Evolutionary conservation across 331 rosid species (phyloP), one percentile per base, ranked within the genome.

Genomic region (Acacia pycnantha): DNA sequence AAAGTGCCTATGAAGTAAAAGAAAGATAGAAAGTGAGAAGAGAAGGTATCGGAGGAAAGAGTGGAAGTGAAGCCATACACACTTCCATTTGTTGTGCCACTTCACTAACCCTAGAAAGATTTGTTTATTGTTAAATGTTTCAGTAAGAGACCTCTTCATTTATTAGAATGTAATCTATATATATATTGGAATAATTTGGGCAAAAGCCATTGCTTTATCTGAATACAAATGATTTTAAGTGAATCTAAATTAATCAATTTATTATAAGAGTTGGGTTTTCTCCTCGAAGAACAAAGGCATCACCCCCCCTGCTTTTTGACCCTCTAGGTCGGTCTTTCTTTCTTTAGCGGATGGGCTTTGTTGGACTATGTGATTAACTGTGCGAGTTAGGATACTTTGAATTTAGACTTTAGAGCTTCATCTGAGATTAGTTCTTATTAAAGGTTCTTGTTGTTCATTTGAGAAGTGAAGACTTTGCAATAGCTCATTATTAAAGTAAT

Each of bases 341-440:
- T 77, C 79, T 68, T 68, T 22, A 24, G 27, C 1, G 73, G 51
- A 40, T 40, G 44, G 31, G 15, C 21, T 70, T 70, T 27, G 53
- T 43, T 71, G 66, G 51, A 35, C 66, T 61, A 78, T 47, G 53
- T 77, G 73, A 41, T 73, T 29, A 81, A 44, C 62, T 64, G 3
- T 29, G 22, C 10, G 12, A 64, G 2, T 27, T 27, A 27, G 69
- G 21, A 43, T 53, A 70, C 50, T 35, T 75, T 43, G 53, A 47
- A 67, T 33, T 70, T 8, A 76, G 53, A 47, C 74, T 33, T 82
- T 13, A 76, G 40, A 70, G 26, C 24, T 73, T 18, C 18, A 70
- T 37, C 22, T 75, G 40, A 70, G 72, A 70, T 81, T 75, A 33
- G 67, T 72, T 66, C 67, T 4, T 59, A 11, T 79, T 33, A 35